Evolutionary conservation across 2,329 filamentous ascomycete genomes (phyloP).

Genomic region (Pleoardoris graminearum): DNA sequence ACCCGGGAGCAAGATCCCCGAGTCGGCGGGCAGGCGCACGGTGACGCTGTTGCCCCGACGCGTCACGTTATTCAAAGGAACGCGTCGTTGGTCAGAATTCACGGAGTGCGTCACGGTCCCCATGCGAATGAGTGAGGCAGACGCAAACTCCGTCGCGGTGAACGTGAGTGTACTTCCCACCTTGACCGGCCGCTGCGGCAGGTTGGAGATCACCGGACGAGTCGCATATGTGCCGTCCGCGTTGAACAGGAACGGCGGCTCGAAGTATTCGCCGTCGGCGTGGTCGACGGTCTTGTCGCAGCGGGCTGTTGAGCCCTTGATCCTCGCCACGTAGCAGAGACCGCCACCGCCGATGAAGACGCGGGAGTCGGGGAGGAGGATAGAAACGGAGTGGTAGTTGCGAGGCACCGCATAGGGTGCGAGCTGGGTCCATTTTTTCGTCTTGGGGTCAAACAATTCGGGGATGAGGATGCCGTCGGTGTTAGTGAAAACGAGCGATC

Average conservation of each 20-base stretch:
- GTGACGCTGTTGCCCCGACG: not conserved
- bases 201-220: conserved; percentile 19
- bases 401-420: conserved; percentile 19
- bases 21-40: not conserved
- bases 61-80: conserved; percentile 17
- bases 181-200: conserved; percentile 20
- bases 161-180: conserved; percentile 25
- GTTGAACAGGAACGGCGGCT: conserved; percentile 35
- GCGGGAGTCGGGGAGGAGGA: conserved; percentile 26
- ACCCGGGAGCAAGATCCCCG: not conserved
- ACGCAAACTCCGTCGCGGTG: conserved; percentile 7
- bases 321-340: conserved; percentile 10
- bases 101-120: conserved; percentile 35
- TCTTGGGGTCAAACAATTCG: conserved; percentile 26
- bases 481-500: conserved; percentile 14
- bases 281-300: conserved; percentile 18
- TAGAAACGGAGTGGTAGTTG: conserved; percentile 28
- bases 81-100: conserved; percentile 33
- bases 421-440: conserved; percentile 21
- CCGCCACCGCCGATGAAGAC: conserved; percentile 28
- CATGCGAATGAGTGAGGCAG: conserved; percentile 27
- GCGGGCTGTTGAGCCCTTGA: not conserved
- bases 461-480: conserved; percentile 18
- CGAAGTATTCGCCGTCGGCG: conserved; percentile 32
- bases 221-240: conserved; percentile 22